Conservation (phyloP, 306 rosid genomes). For the Pueraria montana region DNA sequence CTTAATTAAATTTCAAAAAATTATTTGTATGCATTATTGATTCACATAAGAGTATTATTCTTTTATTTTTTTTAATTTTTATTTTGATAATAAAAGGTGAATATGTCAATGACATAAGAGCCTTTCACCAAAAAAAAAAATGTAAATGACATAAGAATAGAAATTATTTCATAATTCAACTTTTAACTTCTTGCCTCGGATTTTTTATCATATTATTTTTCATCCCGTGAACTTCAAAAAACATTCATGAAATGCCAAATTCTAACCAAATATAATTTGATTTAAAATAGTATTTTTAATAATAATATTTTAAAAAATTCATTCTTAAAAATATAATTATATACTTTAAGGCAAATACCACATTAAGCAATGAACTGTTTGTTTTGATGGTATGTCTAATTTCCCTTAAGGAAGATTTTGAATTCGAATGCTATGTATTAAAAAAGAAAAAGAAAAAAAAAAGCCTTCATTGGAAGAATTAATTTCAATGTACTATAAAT, state of each 20-base stretch:
- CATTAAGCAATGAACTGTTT: background rate
- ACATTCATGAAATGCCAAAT: too few species aligned
- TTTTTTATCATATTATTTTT: too few species aligned
- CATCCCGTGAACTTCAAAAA: too few species aligned
- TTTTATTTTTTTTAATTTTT: background rate
- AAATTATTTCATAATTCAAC: background rate
- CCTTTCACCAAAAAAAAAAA: too few species aligned
- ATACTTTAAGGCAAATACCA: too few species aligned
- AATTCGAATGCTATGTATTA: too few species aligned
- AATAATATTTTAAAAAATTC: too few species aligned
- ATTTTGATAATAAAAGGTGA: background rate
- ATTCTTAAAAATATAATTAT: background rate
- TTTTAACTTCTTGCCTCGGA: too few species aligned
- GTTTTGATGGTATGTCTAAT: background rate
- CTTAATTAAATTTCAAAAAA: background rate
- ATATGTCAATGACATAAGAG: background rate
- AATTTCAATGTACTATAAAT: background rate
- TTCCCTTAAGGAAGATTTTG: too few species aligned
- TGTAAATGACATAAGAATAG: background rate
- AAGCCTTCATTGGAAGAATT: background rate
- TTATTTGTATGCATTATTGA: background rate
- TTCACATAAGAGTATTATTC: background rate
- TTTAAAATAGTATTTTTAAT: too few species aligned
- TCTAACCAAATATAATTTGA: too few species aligned
- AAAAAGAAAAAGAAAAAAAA: too few species aligned